phyloP scores from a whole-genome alignment of 2,329 filamentous ascomycete species.

The Coniochaeta ligniaria region DNA sequence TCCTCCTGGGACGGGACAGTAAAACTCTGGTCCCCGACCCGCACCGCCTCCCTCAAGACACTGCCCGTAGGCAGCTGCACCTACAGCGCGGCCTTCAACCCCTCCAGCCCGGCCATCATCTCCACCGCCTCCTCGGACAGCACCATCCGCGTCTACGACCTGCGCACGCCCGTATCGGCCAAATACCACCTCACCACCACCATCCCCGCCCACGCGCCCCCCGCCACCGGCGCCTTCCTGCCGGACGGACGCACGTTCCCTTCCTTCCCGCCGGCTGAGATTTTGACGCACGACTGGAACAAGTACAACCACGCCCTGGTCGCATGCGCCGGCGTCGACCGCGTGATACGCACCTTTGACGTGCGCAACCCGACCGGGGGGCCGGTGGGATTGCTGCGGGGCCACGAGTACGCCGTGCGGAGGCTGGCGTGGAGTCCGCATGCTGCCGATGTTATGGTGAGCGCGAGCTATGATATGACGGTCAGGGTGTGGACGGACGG shows the following conservation, averaged over 20 bases:
- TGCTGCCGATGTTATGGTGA: conserved; percentile 78
- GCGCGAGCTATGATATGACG: conserved; percentile 96
- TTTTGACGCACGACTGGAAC: conserved; percentile 97
- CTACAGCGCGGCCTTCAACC: conserved; percentile 86
- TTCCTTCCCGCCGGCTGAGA: conserved; percentile 62
- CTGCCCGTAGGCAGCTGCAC: conserved; percentile 90
- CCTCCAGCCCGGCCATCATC: conserved; percentile 77
- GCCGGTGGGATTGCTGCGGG: conserved; percentile 65
- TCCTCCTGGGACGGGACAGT: conserved; percentile 95
- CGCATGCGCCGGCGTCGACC: conserved; percentile 84
- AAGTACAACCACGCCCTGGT: conserved; percentile 85
- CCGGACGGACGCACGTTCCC: conserved; percentile 20
- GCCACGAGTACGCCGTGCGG: conserved; percentile 87
- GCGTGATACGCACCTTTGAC: conserved; percentile 82
- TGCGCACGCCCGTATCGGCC: conserved; percentile 77
- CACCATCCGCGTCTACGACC: conserved; percentile 83
- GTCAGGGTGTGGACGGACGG: conserved; percentile 88
- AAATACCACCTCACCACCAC: conserved; percentile 80
- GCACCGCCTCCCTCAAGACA: conserved; percentile 68
- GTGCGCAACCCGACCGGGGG: conserved; percentile 69
- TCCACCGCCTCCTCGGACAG: conserved; percentile 87
- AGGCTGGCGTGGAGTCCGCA: conserved; percentile 90
- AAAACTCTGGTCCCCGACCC: conserved; percentile 89
- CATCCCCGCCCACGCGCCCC: conserved; percentile 73
- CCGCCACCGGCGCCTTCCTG: conserved; percentile 24